Conservation (phyloP, 768 basidiomycete species). For the Auricularia auricula-judae region DNA sequence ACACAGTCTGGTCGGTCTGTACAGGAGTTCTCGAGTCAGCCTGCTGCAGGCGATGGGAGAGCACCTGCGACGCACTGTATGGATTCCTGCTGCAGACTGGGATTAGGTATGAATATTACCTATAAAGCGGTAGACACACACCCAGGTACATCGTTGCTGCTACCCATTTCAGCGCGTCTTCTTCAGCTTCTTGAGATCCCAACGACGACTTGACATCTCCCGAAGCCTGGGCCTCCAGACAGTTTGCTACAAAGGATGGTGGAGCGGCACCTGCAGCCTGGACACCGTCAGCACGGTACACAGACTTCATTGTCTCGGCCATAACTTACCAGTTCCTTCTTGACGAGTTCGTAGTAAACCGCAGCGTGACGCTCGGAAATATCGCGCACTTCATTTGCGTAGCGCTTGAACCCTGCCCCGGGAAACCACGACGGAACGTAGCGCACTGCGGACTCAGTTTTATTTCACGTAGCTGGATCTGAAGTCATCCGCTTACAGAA, state of each 20-base stretch:
- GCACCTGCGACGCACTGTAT: neutral
- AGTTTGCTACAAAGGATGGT: neutral
- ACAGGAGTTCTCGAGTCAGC: neutral
- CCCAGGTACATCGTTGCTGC: neutral
- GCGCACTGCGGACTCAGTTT: slow-evolving; percentile 1
- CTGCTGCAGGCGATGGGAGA: neutral
- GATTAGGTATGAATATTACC: neutral
- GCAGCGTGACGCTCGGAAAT: neutral
- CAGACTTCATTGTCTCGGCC: neutral
- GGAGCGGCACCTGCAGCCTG: neutral
- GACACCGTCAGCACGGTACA: neutral
- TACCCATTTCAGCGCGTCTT: neutral
- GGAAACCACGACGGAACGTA: slow-evolving; percentile 9
- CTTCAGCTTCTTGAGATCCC: neutral
- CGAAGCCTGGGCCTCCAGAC: neutral
- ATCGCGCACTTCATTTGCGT: neutral
- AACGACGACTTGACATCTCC: neutral
- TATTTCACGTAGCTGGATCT: neutral
- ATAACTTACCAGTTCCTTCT: neutral
- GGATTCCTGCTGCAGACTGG: neutral
- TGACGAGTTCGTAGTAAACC: slow-evolving; percentile 1
- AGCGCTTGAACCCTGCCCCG: slow-evolving; percentile 5
- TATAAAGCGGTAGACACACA: neutral
- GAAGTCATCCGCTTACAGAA: neutral
- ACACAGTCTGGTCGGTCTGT: slow-evolving; percentile 22